A percentile compares a stretch with the other conserved stretches of the same genome.
phyloP scores from a whole-genome alignment of 208 protist species.

The Wallacemonas sp. region DNA sequence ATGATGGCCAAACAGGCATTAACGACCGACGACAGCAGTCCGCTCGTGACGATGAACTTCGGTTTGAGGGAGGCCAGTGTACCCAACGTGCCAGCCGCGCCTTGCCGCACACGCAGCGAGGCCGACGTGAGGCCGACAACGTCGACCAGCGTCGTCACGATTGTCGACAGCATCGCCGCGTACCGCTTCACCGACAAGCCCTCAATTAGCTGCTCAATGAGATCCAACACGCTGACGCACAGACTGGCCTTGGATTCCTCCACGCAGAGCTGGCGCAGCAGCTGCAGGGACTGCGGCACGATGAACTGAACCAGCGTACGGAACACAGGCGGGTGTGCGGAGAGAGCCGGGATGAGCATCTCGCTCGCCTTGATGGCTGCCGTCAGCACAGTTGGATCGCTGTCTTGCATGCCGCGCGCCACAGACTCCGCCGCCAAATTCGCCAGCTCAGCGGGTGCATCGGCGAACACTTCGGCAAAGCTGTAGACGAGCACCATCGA shows the following conservation, averaged over 20 bases:
- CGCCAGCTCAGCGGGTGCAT: conserved; percentile 22
- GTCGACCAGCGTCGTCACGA: conserved; percentile 31
- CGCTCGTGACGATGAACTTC: conserved; percentile 54
- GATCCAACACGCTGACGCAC: conserved; percentile 63
- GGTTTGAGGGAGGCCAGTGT: conserved; percentile 50
- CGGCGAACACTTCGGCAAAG: conserved; percentile 63
- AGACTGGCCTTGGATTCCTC: conserved; percentile 35
- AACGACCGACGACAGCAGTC: conserved; percentile 57
- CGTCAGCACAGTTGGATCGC: conserved; percentile 44
- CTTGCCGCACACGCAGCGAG: conserved; percentile 55
- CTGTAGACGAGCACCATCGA: conserved; percentile 84
- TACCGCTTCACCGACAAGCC: conserved; percentile 57
- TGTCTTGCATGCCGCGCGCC: conserved; percentile 56
- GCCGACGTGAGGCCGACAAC: conserved; percentile 30
- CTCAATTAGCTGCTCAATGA: conserved; percentile 57
- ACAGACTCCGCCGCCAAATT: conserved; percentile 53
- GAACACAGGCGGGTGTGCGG: conserved; percentile 27
- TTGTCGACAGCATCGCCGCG: conserved; percentile 20
- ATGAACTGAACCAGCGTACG: conserved; percentile 37
- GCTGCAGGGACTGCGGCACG: conserved; percentile 32
- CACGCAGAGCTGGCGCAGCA: conserved; percentile 28
- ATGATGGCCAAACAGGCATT: conserved; percentile 59
- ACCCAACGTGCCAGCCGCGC: conserved; percentile 41
- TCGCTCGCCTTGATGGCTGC: conserved; percentile 62
- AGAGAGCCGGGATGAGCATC: conserved; percentile 50